A percentile compares a stretch with the other conserved stretches of the same genome.
Conservation (phyloP, 1,284 basidiomycete genomes). For the Marasmius oreades region DNA sequence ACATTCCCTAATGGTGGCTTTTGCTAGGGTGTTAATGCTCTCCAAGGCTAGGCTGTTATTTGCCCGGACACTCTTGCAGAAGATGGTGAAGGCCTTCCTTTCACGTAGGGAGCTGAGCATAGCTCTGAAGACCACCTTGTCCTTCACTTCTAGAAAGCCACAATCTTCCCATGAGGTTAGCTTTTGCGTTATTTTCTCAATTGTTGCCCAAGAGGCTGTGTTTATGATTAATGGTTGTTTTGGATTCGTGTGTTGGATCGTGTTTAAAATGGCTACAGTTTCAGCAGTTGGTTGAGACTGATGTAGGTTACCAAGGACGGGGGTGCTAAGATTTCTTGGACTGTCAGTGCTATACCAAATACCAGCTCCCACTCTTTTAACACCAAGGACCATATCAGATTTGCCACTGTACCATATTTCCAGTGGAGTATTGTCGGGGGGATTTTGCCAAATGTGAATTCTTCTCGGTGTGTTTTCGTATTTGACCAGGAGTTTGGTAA, state of each 20-base stretch:
- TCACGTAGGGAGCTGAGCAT: background rate
- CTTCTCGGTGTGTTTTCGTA: too few relatives aligned
- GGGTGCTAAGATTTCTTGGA: background rate
- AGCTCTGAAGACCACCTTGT: background rate
- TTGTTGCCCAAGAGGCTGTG: background rate
- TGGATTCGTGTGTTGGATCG: background rate
- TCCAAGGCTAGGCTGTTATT: background rate
- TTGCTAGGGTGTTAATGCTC: background rate
- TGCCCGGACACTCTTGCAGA: background rate
- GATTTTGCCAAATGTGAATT: background rate
- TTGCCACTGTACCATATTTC: background rate
- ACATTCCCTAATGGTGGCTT: background rate
- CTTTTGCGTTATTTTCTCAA: background rate
- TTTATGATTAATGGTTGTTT: background rate
- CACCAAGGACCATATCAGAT: background rate
- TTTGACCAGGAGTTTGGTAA: constrained; percentile 4
- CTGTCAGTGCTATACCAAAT: background rate
- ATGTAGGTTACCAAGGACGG: background rate
- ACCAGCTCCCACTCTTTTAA: background rate
- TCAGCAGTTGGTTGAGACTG: background rate
- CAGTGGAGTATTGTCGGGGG: background rate
- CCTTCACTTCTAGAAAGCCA: background rate
- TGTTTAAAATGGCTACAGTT: background rate
- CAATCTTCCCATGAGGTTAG: background rate
- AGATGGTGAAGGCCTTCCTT: background rate